Evolutionary conservation across 1,284 basidiomycete species (phyloP), one percentile per base, ranked within the genome.

Genomic region (Trametes pubescens): DNA sequence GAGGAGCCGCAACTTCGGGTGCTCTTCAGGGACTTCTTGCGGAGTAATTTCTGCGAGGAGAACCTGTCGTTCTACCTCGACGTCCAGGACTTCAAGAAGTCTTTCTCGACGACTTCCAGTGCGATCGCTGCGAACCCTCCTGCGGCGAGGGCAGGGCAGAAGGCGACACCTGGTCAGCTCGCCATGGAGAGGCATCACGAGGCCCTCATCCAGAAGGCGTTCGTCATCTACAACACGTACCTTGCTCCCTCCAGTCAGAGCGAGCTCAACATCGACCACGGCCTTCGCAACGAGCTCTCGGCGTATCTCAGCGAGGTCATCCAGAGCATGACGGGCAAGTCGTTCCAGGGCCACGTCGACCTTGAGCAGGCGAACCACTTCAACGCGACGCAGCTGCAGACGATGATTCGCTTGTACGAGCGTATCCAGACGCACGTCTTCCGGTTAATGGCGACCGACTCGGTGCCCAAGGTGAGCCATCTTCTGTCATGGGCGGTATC

Each of bases 181-280:
- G 94, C 96, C 5, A 99, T 99, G 97, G 97, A 99, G 80, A 90
- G 88, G 71, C 97, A 99, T 77, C 96, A 99, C 82, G 95, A 97
- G 76, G 89, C 95, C 49, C 84, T 99, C 70, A 96, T 99, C 71
- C 90, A 93, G 69, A 96, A 95, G 72, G 96, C 97, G 2, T 96
- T 97, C 71, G 87, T 93, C 63, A 99, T 99, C 72, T 95, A 94
- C 81, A 92, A 93, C 84, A 96, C 89, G 57, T 99, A 98, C 74
- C 89, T 99, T 34, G 97, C 96, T 0, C 96, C 96, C 0, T 94
- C 95, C 26, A 96, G 94, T 75, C 93, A 92, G 64, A 95, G 91
- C 79, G 97, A 99, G 79, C 87, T 99, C 64, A 99, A 99, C 80
- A 99, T 99, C 70, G 98, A 99, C 76, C 97, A 99, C 78, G 94